Percentiles rank a stretch among this genome's conserved stretches.
These are phyloP conservation scores for Ophiostoma quercus DNA, from an alignment of 2,329 filamentous ascomycete genomes.

Conservation along the genomic window DNA sequence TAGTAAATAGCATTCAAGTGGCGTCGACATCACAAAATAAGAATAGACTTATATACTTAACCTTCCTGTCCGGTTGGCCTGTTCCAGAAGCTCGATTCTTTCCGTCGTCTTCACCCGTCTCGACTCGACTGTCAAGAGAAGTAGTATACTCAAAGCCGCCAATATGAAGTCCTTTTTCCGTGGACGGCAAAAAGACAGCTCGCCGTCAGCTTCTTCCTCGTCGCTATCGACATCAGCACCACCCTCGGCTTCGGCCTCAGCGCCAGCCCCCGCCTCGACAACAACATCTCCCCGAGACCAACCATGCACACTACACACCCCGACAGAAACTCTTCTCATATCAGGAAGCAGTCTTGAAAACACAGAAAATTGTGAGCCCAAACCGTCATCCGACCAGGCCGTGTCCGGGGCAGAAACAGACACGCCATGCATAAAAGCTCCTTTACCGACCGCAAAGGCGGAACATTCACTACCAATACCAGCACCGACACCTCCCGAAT, in stretches of 20 bases:
- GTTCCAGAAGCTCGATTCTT: slow-evolving; percentile 4
- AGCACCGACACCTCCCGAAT: not conserved
- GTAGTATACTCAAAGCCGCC: not conserved
- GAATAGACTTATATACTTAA: not conserved
- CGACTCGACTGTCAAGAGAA: not conserved
- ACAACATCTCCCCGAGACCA: not conserved
- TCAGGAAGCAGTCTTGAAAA: not conserved
- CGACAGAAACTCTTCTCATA: not conserved
- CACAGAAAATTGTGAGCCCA: not conserved
- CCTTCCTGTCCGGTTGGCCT: not conserved
- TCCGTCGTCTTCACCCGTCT: slow-evolving; percentile 5
- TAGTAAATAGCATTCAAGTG: not conserved
- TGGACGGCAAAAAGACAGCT: not conserved
- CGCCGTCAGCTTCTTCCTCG: not conserved
- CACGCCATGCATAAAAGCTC: not conserved
- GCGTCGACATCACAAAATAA: not conserved
- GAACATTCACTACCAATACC: not conserved
- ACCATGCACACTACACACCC: slow-evolving; percentile 17
- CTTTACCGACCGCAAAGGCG: not conserved
- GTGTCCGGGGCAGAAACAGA: not conserved
- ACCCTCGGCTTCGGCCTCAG: not conserved
- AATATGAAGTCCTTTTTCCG: slow-evolving; percentile 1
- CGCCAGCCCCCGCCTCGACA: not conserved
- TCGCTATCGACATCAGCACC: not conserved
- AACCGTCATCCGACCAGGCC: not conserved